These are phyloP conservation scores for Trichothecium roseum DNA, from an alignment of 2,329 filamentous ascomycete genomes.

Conservation along the genomic window DNA sequence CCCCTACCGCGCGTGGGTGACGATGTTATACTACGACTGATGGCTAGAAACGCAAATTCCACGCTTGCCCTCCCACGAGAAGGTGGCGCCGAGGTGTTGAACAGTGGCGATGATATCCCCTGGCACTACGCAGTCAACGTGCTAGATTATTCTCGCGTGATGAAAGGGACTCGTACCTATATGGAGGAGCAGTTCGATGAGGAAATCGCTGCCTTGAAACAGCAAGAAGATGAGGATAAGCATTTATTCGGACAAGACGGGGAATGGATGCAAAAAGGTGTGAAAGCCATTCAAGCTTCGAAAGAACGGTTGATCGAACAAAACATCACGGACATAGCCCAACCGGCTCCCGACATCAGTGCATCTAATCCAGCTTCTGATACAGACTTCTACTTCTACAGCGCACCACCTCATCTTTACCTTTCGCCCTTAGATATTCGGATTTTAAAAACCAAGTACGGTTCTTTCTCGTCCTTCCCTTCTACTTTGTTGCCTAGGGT, in stretches of 20 bases:
- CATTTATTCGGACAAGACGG: conserved; percentile 82
- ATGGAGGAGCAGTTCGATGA: conserved; percentile 71
- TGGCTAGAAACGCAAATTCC: conserved; percentile 69
- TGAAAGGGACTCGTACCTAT: conserved; percentile 88
- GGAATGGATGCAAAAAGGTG: conserved; percentile 84
- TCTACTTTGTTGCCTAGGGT: conserved; percentile 78
- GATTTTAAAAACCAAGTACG: conserved; percentile 83
- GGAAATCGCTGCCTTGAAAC: conserved; percentile 64
- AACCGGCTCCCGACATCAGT: conserved; percentile 5
- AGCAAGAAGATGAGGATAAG: conserved; percentile 81
- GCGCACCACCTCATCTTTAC: conserved; percentile 78
- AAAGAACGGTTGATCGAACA: conserved; percentile 60
- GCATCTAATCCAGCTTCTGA: conserved; percentile 20
- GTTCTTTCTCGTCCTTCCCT: conserved; percentile 71
- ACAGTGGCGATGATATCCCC: conserved; percentile 66
- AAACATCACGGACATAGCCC: conserved; percentile 9
- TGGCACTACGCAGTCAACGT: conserved; percentile 95
- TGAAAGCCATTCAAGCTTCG: conserved; percentile 60
- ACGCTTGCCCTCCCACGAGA: conserved; percentile 84
- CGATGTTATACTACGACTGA: conserved; percentile 80
- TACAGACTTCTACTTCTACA: conserved; percentile 74
- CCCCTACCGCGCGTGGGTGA: conserved; percentile 71
- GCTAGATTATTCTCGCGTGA: conserved; percentile 86
- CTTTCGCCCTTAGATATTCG: conserved; percentile 85
- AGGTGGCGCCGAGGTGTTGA: conserved; percentile 57